Conservation (phyloP, 768 basidiomycete species). For the Aureoboletus auriporus region DNA sequence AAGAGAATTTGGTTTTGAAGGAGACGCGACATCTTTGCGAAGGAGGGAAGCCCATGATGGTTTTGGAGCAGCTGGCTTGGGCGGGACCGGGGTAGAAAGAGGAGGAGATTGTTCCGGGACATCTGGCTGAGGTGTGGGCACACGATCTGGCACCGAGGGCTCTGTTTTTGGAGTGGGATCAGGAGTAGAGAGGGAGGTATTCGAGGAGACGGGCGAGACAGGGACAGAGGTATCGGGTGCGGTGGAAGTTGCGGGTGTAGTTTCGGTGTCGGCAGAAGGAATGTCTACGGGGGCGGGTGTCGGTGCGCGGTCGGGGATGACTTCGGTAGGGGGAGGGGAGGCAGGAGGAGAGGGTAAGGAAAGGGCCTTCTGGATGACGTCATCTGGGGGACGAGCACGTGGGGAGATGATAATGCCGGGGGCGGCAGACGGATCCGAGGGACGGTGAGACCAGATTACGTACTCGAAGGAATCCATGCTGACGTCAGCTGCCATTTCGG, state of each 20-base stretch:
- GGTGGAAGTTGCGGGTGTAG: conserved; percentile 47
- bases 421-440: conserved; percentile 56
- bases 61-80: conserved; percentile 44
- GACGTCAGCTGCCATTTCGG: neutral
- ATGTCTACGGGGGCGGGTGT: conserved; percentile 24
- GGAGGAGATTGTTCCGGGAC: neutral
- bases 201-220: conserved; percentile 56
- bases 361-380: conserved; percentile 55
- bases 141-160: conserved; percentile 11
- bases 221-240: conserved; percentile 45
- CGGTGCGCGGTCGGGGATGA: conserved; percentile 2
- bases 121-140: conserved; percentile 10
- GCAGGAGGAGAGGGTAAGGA: conserved; percentile 48
- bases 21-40: conserved; percentile 38
- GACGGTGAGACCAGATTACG: conserved; percentile 74
- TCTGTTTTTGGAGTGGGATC: conserved; percentile 19
- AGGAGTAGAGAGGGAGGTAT: conserved; percentile 50
- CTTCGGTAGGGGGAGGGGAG: conserved; percentile 30
- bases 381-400: conserved; percentile 54
- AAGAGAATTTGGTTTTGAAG: conserved; percentile 45
- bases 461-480: conserved; percentile 31
- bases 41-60: conserved; percentile 72
- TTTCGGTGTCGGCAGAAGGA: conserved; percentile 44
- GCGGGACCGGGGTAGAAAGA: conserved; percentile 8
- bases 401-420: conserved; percentile 73